phyloP scores from a whole-genome alignment of 2,329 filamentous ascomycete species.

The Madurella mycetomatis region DNA sequence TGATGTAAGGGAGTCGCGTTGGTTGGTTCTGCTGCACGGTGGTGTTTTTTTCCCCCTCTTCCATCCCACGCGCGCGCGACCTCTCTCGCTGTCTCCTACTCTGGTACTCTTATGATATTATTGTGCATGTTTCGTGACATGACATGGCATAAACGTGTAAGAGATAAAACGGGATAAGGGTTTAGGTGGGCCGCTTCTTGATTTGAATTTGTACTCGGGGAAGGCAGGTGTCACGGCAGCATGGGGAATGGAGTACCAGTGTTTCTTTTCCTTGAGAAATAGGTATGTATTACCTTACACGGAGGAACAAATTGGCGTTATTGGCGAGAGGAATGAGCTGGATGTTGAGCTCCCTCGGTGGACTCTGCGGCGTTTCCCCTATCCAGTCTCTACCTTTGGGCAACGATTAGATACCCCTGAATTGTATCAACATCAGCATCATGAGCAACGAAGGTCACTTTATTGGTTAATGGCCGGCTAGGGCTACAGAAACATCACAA shows the following conservation, averaged over 20 bases:
- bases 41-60: no score
- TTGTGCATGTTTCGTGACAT: no score
- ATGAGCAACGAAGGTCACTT: background rate
- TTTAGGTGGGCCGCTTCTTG: no score
- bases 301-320: background rate
- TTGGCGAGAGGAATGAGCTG: background rate
- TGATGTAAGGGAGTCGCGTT: conserved; percentile 37
- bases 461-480: no score
- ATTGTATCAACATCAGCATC: conserved; percentile 3
- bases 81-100: no score
- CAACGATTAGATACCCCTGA: conserved; percentile 9
- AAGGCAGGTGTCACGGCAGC: background rate
- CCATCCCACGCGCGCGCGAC: no score
- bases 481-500: no score
- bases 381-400: background rate
- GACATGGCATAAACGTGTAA: no score
- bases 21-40: background rate
- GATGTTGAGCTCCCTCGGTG: background rate
- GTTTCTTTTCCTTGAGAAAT: background rate
- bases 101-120: no score
- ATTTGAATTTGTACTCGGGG: no score
- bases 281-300: background rate
- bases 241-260: background rate
- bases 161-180: no score
- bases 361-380: no score